A percentile compares a stretch with the other conserved stretches of the same genome.
Evolutionary conservation across 495 filamentous ascomycete species (phyloP).

Genomic region (Collariella sp.): DNA sequence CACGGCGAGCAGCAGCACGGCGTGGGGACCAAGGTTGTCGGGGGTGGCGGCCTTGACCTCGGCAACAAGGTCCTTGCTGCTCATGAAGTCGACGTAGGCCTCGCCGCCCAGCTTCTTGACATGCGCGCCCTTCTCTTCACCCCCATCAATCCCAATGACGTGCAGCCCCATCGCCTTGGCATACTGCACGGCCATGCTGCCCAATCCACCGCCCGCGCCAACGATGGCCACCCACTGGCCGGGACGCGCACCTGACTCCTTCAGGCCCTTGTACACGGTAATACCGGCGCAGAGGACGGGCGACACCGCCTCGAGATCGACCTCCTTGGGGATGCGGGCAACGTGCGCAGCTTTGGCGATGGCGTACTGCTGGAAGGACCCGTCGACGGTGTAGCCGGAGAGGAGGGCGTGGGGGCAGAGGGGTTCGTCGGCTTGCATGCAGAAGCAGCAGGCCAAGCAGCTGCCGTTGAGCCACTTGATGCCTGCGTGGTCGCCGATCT

Average conservation of each 20-base stretch:
- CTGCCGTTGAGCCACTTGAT: constrained; percentile 89
- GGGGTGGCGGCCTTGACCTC: constrained; percentile 71
- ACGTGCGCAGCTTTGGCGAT: constrained; percentile 79
- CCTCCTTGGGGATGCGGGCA: constrained; percentile 65
- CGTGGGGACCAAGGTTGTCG: constrained; percentile 78
- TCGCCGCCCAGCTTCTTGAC: constrained; percentile 58
- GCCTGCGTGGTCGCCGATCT: constrained; percentile 74
- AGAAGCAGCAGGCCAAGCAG: constrained; percentile 72
- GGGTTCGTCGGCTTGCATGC: constrained; percentile 58
- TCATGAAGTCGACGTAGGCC: constrained; percentile 70
- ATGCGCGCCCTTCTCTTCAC: constrained; percentile 67
- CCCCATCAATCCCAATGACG: constrained; percentile 69
- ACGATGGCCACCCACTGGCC: constrained; percentile 80
- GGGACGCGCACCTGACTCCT: constrained; percentile 64
- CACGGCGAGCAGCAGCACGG: constrained; percentile 76
- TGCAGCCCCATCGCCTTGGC: constrained; percentile 82
- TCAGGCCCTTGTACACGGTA: constrained; percentile 89
- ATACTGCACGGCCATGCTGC: constrained; percentile 75
- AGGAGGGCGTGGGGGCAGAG: constrained; percentile 64
- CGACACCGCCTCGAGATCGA: constrained; percentile 66
- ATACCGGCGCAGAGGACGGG: constrained; percentile 83
- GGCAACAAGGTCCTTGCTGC: constrained; percentile 62
- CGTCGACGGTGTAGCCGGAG: constrained; percentile 87
- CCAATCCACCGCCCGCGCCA: constrained; percentile 81
- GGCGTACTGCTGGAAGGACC: constrained; percentile 86